These are phyloP conservation scores for Globisporangium alternatum DNA, from an alignment of 352 stramenopile genomes.

Conservation along the genomic window DNA sequence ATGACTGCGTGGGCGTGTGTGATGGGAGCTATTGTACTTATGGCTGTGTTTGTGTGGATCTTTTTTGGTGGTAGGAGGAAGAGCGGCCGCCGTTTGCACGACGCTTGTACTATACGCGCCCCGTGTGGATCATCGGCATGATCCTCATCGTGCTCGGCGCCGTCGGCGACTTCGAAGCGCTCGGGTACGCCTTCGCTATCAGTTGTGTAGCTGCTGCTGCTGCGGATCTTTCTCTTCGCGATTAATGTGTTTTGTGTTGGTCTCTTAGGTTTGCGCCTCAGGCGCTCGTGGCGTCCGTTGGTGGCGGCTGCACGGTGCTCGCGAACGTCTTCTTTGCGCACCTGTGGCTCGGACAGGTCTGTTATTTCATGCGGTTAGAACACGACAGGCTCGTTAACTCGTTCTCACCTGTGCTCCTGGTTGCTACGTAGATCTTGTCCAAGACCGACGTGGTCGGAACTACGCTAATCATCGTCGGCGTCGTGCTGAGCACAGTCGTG, in stretches of 20 bases:
- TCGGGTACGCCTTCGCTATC: slow-evolving; percentile 34
- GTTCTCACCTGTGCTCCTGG: slow-evolving; percentile 1
- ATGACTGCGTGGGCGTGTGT: slow-evolving; percentile 5
- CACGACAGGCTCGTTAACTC: not conserved
- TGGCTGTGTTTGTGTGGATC: slow-evolving; percentile 18
- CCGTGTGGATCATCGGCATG: slow-evolving; percentile 82
- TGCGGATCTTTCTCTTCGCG: not conserved
- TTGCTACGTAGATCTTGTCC: slow-evolving; percentile 43
- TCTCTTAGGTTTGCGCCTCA: slow-evolving; percentile 71
- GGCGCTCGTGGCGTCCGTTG: slow-evolving; percentile 80
- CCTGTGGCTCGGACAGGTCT: slow-evolving; percentile 74
- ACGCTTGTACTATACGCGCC: slow-evolving; percentile 79
- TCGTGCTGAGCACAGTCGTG: slow-evolving; percentile 77
- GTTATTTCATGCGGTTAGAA: not conserved
- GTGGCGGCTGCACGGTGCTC: slow-evolving; percentile 82
- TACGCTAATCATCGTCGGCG: slow-evolving; percentile 75
- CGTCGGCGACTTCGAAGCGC: slow-evolving; percentile 84
- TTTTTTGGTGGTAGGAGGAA: slow-evolving; percentile 40
- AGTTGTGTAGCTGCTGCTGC: not conserved
- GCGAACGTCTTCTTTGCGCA: slow-evolving; percentile 90
- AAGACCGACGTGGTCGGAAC: slow-evolving; percentile 67
- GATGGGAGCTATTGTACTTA: not conserved
- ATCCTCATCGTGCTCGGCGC: slow-evolving; percentile 75
- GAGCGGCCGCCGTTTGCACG: slow-evolving; percentile 57
- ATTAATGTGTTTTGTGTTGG: not conserved